Conservation (phyloP, 2,329 filamentous ascomycete species). For the Colletotrichum viniferum region DNA sequence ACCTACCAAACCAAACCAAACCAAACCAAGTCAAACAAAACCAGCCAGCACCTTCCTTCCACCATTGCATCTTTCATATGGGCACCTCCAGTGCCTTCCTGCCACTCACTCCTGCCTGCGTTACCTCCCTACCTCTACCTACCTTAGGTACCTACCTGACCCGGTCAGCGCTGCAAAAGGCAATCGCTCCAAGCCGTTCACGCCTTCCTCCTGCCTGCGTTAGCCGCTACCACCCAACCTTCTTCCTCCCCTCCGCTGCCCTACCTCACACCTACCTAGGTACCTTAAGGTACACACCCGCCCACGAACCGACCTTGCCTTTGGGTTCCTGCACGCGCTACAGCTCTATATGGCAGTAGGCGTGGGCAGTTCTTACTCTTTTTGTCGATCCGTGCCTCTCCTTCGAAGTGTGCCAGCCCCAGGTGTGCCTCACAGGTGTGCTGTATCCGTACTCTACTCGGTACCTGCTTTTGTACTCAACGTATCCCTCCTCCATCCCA, state of each 20-base stretch:
- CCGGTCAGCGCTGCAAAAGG: background rate
- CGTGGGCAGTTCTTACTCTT: constrained; percentile 6
- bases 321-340: background rate
- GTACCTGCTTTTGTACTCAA: constrained; percentile 19
- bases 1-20: background rate
- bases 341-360: constrained; percentile 4
- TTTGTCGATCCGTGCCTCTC: constrained; percentile 2
- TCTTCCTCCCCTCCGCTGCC: background rate
- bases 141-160: background rate
- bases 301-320: background rate
- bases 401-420: background rate
- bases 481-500: background rate
- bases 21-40: background rate
- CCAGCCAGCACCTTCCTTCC: background rate
- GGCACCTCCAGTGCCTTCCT: too few relatives aligned
- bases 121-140: background rate
- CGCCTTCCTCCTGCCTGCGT: background rate
- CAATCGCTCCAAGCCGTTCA: background rate
- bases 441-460: background rate
- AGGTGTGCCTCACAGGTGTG: background rate
- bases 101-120: background rate
- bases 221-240: background rate
- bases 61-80: background rate
- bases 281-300: background rate
- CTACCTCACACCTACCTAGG: background rate